These are phyloP conservation scores for Rubia peregrina DNA, from an alignment of 305 asterid genomes.

Conservation along the genomic window DNA sequence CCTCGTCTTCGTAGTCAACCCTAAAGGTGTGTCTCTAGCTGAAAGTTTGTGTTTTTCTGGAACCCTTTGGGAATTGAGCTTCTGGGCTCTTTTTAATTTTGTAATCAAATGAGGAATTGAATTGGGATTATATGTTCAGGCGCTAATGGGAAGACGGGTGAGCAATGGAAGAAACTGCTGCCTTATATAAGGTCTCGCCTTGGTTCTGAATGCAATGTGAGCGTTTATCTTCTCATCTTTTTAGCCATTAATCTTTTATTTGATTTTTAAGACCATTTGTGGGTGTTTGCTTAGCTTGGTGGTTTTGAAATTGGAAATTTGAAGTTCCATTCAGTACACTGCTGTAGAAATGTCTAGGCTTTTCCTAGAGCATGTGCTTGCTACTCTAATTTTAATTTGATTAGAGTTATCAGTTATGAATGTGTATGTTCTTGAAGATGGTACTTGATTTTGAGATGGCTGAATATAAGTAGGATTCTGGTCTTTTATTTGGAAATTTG, in stretches of 20 bases:
- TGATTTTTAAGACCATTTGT: background rate
- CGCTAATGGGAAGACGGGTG: conserved; percentile 61
- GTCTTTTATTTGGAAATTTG: too few relatives aligned
- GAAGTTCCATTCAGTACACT: background rate
- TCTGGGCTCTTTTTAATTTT: background rate
- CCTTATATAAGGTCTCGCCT: conserved; percentile 76
- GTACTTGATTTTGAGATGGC: background rate
- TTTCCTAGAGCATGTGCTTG: background rate
- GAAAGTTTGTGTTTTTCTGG: background rate
- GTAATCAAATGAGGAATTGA: conserved; percentile 10
- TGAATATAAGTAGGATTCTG: too few relatives aligned
- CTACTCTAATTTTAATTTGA: too few relatives aligned
- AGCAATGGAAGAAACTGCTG: conserved; percentile 78
- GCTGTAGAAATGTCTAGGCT: background rate
- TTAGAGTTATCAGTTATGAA: background rate
- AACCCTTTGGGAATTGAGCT: background rate
- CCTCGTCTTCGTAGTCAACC: conserved; percentile 79
- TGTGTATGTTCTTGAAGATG: background rate
- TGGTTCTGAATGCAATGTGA: conserved; percentile 67
- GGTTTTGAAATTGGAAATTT: background rate
- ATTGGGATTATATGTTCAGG: conserved; percentile 31
- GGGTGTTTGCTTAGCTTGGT: background rate
- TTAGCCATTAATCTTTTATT: background rate
- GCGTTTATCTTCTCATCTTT: conserved; percentile 13
- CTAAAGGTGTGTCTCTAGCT: conserved; percentile 42